These are phyloP conservation scores for Ligustrum vulgare DNA, from an alignment of 257 asterid species.

Conservation along the genomic window DNA sequence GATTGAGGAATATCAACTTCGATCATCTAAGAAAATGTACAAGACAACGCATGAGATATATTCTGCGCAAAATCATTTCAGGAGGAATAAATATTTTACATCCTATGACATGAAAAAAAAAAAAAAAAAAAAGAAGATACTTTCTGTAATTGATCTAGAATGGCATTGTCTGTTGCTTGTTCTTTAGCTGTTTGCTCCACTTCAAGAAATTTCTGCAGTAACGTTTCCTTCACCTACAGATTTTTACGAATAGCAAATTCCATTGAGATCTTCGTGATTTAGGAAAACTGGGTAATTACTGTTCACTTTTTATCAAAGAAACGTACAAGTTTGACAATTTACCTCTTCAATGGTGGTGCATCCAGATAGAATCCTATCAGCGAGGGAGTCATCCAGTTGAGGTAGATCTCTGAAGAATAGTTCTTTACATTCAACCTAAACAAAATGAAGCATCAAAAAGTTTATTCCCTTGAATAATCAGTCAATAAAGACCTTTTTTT, in stretches of 20 bases:
- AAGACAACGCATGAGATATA: constrained; percentile 13
- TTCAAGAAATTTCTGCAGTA: constrained; percentile 71
- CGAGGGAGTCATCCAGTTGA: constrained; percentile 64
- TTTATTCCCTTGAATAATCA: background rate
- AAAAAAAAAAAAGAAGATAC: constrained; percentile 30
- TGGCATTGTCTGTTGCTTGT: constrained; percentile 95
- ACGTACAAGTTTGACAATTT: constrained; percentile 27
- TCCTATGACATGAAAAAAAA: background rate
- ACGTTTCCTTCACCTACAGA: constrained; percentile 71
- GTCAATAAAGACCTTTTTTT: background rate
- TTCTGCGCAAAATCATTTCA: background rate
- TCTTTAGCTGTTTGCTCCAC: constrained; percentile 91
- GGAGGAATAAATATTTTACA: background rate
- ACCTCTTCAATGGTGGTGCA: constrained; percentile 80
- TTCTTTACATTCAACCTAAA: constrained; percentile 83
- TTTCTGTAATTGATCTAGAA: constrained; percentile 78
- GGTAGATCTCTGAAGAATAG: constrained; percentile 55
- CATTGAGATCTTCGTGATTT: constrained; percentile 4
- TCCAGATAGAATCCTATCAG: constrained; percentile 76
- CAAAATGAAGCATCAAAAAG: constrained; percentile 11
- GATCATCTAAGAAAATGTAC: constrained; percentile 55
- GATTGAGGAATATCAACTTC: constrained; percentile 88
- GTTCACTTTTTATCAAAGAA: constrained; percentile 1
- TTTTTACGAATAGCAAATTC: background rate
- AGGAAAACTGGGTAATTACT: background rate